Evolutionary conservation across 768 basidiomycete species (phyloP).

Genomic region (Collybia mongolica): DNA sequence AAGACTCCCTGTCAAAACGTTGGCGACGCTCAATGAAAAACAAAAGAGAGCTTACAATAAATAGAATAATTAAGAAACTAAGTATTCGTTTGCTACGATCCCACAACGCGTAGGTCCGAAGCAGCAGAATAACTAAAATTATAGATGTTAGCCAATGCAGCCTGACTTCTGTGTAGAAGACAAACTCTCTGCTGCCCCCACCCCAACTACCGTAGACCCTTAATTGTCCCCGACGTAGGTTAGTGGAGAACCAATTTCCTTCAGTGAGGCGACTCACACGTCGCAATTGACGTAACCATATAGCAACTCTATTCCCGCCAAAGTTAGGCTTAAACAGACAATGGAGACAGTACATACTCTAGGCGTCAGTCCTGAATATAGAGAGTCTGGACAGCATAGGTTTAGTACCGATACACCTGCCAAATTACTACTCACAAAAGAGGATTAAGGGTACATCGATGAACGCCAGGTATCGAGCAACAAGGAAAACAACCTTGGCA

Average conservation of each 20-base stretch:
- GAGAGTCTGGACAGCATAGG: neutral
- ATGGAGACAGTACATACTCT: neutral
- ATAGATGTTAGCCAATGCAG: too few species aligned
- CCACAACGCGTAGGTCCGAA: conserved; percentile 18
- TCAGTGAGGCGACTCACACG: neutral
- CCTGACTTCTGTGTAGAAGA: neutral
- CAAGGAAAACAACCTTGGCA: conserved; percentile 21
- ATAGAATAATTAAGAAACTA: conserved; percentile 3
- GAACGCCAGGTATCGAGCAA: conserved; percentile 22
- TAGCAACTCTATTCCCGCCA: too few species aligned
- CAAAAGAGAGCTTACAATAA: neutral
- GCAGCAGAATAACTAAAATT: conserved; percentile 12
- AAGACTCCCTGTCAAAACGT: neutral
- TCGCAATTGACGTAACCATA: neutral
- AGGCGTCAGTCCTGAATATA: conserved; percentile 2
- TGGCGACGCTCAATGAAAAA: neutral
- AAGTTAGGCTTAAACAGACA: too few species aligned
- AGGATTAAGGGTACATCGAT: conserved; percentile 19
- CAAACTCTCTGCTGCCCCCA: conserved; percentile 12
- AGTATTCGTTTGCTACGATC: conserved; percentile 9
- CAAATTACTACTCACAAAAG: conserved; percentile 15
- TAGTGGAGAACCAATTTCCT: neutral
- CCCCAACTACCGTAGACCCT: conserved; percentile 7
- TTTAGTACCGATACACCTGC: neutral
- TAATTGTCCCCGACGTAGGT: neutral